A percentile compares a stretch with the other conserved stretches of the same genome.
These are phyloP conservation scores for Dujonia santamariae DNA, from an alignment of 1,139 yeast species.

Conservation along the genomic window DNA sequence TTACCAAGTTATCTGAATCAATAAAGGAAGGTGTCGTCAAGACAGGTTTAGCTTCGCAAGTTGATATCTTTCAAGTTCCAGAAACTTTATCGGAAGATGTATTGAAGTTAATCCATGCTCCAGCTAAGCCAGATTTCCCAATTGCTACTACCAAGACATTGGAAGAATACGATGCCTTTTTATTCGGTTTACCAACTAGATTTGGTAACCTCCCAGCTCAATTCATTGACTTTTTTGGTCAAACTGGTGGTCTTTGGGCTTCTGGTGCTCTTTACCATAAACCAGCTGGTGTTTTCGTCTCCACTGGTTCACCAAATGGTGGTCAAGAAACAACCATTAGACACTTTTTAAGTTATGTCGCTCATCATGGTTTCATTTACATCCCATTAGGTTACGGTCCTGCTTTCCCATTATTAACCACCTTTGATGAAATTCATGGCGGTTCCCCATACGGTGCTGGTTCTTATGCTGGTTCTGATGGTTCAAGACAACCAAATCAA, in stretches of 20 bases:
- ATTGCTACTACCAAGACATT: constrained; percentile 38
- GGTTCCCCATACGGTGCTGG: constrained; percentile 54
- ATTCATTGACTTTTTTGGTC: constrained; percentile 41
- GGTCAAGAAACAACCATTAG: constrained; percentile 47
- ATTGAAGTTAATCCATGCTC: constrained; percentile 40
- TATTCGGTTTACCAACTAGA: constrained; percentile 53
- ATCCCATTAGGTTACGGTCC: constrained; percentile 46
- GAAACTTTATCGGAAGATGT: constrained; percentile 49
- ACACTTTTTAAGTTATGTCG: constrained; percentile 32
- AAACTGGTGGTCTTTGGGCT: constrained; percentile 51
- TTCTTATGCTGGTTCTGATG: constrained; percentile 45
- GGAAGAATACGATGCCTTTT: constrained; percentile 41
- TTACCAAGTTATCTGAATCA: constrained; percentile 45
- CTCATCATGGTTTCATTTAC: constrained; percentile 51
- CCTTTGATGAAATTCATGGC: constrained; percentile 41
- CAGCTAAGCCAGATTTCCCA: constrained; percentile 38
- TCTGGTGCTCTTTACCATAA: constrained; percentile 46
- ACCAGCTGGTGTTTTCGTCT: constrained; percentile 44
- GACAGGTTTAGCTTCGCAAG: constrained; percentile 29
- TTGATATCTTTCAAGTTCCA: constrained; percentile 44
- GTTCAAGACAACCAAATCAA: constrained; percentile 42
- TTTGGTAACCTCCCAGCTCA: constrained; percentile 49
- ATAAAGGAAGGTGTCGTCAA: constrained; percentile 41
- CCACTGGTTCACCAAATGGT: constrained; percentile 46
- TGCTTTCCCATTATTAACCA: constrained; percentile 32